A percentile compares a stretch with the other conserved stretches of the same genome.
These are phyloP conservation scores for Talaromyces sp. DNA, from an alignment of 2,329 filamentous ascomycete genomes.

Conservation along the genomic window DNA sequence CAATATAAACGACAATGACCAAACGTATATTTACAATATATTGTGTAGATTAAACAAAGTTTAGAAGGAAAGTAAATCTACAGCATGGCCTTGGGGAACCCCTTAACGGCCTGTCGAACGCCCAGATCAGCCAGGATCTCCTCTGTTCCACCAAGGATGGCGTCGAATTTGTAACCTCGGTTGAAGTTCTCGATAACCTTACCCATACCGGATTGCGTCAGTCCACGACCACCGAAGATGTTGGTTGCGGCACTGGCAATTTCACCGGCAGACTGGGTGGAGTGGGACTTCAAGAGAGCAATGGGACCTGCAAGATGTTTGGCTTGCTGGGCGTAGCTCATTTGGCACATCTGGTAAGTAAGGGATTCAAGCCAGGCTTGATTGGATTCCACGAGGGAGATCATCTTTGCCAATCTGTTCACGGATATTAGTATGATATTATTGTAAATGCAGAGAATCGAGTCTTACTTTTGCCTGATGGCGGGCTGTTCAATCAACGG, in stretches of 20 bases:
- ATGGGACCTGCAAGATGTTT: conserved; percentile 75
- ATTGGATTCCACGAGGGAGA: conserved; percentile 73
- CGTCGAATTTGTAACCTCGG: conserved; percentile 76
- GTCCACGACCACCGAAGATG: conserved; percentile 76
- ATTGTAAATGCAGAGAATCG: not conserved
- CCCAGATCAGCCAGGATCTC: conserved; percentile 78
- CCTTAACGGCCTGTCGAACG: conserved; percentile 76
- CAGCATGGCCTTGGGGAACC: conserved; percentile 79
- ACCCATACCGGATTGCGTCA: conserved; percentile 82
- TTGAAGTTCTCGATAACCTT: conserved; percentile 79
- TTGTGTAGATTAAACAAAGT: not conserved
- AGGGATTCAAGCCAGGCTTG: conserved; percentile 82
- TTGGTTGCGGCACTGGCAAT: conserved; percentile 79
- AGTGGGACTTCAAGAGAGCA: conserved; percentile 73
- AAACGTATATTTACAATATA: not conserved
- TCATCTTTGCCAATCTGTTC: conserved; percentile 74
- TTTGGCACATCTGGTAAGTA: conserved; percentile 83
- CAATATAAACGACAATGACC: not conserved
- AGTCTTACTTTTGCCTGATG: conserved; percentile 66
- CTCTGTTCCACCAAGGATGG: conserved; percentile 74
- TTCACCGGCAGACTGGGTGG: conserved; percentile 73
- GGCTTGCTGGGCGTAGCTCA: conserved; percentile 73
- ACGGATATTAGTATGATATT: conserved; percentile 1
- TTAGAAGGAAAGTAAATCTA: conserved; percentile 37
- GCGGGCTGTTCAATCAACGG: conserved; percentile 77